Percentiles rank a stretch among this genome's conserved stretches.
These are phyloP conservation scores for Fusarium graminum DNA, from an alignment of 2,329 filamentous ascomycete species.

Conservation along the genomic window DNA sequence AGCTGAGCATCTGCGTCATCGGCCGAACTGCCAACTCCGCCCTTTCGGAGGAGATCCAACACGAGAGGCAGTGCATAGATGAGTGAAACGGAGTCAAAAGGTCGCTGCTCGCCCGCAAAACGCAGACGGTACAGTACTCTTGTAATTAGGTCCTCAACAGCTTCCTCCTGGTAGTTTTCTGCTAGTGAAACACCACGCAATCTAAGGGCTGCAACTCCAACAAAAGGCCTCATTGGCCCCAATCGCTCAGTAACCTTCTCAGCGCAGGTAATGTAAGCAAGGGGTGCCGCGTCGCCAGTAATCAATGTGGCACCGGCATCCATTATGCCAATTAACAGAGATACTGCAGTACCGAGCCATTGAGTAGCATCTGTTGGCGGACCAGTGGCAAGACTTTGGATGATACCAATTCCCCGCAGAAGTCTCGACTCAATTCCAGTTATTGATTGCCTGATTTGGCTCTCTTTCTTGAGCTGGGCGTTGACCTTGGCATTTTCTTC, in stretches of 20 bases:
- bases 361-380: constrained; percentile 89
- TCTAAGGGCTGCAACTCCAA: constrained; percentile 88
- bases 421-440: constrained; percentile 77
- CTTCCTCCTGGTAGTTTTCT: constrained; percentile 79
- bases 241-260: constrained; percentile 80
- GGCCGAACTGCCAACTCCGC: constrained; percentile 77
- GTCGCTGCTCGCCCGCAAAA: constrained; percentile 92
- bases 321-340: constrained; percentile 78
- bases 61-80: constrained; percentile 89
- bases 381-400: constrained; percentile 83
- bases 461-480: constrained; percentile 89
- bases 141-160: constrained; percentile 86
- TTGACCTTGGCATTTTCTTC: constrained; percentile 94
- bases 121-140: constrained; percentile 90
- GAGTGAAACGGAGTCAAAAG: constrained; percentile 88
- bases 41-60: constrained; percentile 81
- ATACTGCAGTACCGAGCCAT: constrained; percentile 89
- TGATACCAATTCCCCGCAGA: constrained; percentile 85
- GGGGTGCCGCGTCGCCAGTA: constrained; percentile 81
- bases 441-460: constrained; percentile 80
- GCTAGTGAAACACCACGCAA: constrained; percentile 81
- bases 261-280: constrained; percentile 83
- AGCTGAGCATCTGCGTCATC: constrained; percentile 93
- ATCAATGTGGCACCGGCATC: constrained; percentile 85
- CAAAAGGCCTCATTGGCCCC: constrained; percentile 81